Conservation (phyloP, 2,329 filamentous ascomycete genomes). For the Talaromyces marneffei region DNA sequence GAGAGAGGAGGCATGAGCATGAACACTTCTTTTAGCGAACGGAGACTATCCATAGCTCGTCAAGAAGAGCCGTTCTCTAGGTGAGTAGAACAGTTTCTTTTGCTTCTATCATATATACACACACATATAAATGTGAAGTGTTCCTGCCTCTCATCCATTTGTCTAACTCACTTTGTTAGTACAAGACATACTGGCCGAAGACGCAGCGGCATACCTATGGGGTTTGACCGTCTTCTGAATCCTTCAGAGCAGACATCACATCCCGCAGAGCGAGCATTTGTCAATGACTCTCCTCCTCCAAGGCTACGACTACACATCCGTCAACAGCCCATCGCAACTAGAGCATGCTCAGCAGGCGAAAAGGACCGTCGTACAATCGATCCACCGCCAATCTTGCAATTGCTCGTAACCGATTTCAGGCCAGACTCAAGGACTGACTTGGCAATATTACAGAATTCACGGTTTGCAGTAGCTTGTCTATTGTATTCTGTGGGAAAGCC, state of each 20-base stretch:
- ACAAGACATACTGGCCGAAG: slow-evolving; percentile 1
- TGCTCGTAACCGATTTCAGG: slow-evolving; percentile 42
- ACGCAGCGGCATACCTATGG: slow-evolving; percentile 29
- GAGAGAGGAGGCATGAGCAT: background rate
- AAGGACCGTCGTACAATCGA: slow-evolving; percentile 44
- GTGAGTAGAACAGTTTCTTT: too few species aligned
- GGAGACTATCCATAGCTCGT: background rate
- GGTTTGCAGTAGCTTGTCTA: slow-evolving; percentile 41
- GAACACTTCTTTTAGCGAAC: background rate
- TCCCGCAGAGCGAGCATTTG: slow-evolving; percentile 21
- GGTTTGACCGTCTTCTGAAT: slow-evolving; percentile 35
- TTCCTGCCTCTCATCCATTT: background rate
- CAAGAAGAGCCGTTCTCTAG: background rate
- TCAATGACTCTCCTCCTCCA: slow-evolving; percentile 16
- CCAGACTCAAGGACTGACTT: slow-evolving; percentile 32
- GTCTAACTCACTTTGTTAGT: background rate
- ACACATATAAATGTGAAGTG: background rate
- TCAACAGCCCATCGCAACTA: slow-evolving; percentile 43
- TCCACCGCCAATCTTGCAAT: slow-evolving; percentile 44
- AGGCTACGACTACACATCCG: slow-evolving; percentile 40
- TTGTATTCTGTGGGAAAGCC: slow-evolving; percentile 30
- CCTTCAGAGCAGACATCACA: slow-evolving; percentile 19
- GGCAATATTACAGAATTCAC: slow-evolving; percentile 34
- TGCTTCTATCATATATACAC: background rate
- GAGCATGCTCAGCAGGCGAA: slow-evolving; percentile 44